phyloP scores from a whole-genome alignment of 2,329 filamentous ascomycete species.

The Akanthomyces lecanii region DNA sequence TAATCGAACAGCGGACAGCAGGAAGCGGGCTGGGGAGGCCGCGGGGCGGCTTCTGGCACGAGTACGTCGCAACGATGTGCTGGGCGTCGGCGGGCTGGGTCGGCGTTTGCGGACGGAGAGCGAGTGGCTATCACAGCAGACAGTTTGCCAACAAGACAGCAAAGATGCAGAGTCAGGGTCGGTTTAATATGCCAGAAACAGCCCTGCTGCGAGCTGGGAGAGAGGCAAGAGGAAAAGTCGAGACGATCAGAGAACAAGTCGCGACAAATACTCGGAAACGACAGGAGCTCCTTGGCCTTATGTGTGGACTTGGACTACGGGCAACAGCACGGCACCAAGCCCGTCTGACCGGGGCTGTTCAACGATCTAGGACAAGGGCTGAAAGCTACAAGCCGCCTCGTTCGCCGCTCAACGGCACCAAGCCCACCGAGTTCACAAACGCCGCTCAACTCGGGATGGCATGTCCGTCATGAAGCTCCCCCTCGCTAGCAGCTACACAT shows the following conservation, averaged over 20 bases:
- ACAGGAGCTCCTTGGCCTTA: conserved; percentile 11
- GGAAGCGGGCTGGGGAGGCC: background rate
- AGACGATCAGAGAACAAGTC: background rate
- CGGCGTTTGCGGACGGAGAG: background rate
- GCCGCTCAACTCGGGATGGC: conserved; percentile 10
- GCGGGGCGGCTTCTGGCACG: background rate
- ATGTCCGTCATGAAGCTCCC: conserved; percentile 7
- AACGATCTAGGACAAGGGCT: conserved; percentile 16
- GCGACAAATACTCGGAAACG: conserved; percentile 4
- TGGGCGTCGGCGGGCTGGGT: background rate
- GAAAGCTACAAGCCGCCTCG: conserved; percentile 7
- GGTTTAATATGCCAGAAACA: background rate
- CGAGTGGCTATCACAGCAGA: background rate
- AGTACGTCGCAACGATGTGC: background rate
- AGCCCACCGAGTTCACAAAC: conserved; percentile 3
- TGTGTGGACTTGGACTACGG: conserved; percentile 7
- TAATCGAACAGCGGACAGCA: background rate
- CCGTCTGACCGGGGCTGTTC: conserved; percentile 14
- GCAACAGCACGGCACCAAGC: conserved; percentile 6
- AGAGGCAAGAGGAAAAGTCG: background rate
- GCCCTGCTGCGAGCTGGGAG: no score
- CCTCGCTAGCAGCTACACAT: background rate
- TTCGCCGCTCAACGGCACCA: background rate
- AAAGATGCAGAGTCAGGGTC: background rate
- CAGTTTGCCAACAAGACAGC: background rate